Conservation (phyloP, 1,284 basidiomycete species). For the Hypsizygus ulmarius region DNA sequence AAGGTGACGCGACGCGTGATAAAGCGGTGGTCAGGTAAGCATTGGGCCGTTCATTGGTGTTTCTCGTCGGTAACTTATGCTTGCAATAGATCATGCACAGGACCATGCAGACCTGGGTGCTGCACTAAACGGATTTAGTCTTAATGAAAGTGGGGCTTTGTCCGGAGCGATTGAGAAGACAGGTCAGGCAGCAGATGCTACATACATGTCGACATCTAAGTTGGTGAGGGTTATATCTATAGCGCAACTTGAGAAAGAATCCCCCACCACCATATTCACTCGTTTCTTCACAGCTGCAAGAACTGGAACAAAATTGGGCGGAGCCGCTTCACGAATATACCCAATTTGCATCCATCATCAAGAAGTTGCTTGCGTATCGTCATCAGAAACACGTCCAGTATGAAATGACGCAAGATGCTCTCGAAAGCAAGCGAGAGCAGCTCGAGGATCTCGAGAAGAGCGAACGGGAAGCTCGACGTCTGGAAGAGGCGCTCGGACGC, state of each 20-base stretch:
- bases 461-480: conserved; percentile 85
- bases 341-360: conserved; percentile 94
- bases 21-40: conserved; percentile 89
- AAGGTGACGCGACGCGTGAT: conserved; percentile 90
- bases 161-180: conserved; percentile 86
- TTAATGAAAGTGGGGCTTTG: conserved; percentile 76
- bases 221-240: conserved; percentile 54
- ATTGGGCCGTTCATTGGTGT: background rate
- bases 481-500: conserved; percentile 82
- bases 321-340: conserved; percentile 96
- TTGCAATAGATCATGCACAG: conserved; percentile 68
- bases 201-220: conserved; percentile 88
- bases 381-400: conserved; percentile 99
- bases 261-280: background rate
- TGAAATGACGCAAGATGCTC: conserved; percentile 91
- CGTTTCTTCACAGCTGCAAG: conserved; percentile 63
- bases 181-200: conserved; percentile 93
- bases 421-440: conserved; percentile 85
- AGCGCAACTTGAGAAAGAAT: conserved; percentile 10
- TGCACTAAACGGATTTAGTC: conserved; percentile 91
- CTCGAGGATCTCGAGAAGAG: conserved; percentile 91
- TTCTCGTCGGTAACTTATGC: background rate
- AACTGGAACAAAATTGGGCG: conserved; percentile 89
- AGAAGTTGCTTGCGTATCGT: conserved; percentile 89
- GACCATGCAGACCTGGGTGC: conserved; percentile 96